Conservation (phyloP, 352 stramenopile genomes). For the Phytophthora kernoviae region DNA sequence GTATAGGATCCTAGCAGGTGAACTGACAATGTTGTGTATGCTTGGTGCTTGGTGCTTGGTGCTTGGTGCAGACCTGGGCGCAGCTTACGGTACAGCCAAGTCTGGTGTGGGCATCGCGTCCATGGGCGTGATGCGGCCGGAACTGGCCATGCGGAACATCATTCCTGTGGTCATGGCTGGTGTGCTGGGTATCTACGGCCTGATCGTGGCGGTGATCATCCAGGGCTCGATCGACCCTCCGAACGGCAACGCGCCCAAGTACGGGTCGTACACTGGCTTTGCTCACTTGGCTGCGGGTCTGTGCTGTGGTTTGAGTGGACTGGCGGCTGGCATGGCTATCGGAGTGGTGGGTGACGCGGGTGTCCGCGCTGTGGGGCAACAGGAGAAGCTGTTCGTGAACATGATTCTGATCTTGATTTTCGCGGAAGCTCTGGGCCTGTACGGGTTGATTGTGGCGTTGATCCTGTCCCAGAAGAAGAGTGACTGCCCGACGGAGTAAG, state of each 20-base stretch:
- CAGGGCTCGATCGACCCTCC: slow-evolving; percentile 90
- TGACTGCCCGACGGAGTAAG: slow-evolving; percentile 51
- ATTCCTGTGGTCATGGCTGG: slow-evolving; percentile 99
- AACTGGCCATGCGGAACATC: slow-evolving; percentile 98
- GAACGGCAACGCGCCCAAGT: slow-evolving; percentile 70
- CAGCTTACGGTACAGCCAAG: slow-evolving; percentile 97
- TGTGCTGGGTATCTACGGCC: slow-evolving; percentile 97
- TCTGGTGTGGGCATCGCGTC: slow-evolving; percentile 97
- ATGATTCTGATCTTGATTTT: slow-evolving; percentile 99
- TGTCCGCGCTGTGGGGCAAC: slow-evolving; percentile 96
- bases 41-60: slow-evolving; percentile 5
- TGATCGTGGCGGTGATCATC: slow-evolving; percentile 96
- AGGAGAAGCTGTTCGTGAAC: slow-evolving; percentile 98
- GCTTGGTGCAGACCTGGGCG: slow-evolving; percentile 88
- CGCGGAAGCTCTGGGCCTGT: slow-evolving; percentile 96
- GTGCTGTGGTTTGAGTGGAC: slow-evolving; percentile 92
- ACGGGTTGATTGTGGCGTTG: slow-evolving; percentile 96
- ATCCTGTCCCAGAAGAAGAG: slow-evolving; percentile 89
- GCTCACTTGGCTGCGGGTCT: slow-evolving; percentile 94
- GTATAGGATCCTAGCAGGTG: not conserved
- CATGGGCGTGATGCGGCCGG: slow-evolving; percentile 96
- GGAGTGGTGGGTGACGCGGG: slow-evolving; percentile 96
- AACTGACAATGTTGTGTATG: not conserved
- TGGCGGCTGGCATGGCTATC: slow-evolving; percentile 95
- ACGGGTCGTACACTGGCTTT: slow-evolving; percentile 95